Conservation (phyloP, 2,329 filamentous ascomycete genomes). For the Pseudogymnoascus sp. region DNA sequence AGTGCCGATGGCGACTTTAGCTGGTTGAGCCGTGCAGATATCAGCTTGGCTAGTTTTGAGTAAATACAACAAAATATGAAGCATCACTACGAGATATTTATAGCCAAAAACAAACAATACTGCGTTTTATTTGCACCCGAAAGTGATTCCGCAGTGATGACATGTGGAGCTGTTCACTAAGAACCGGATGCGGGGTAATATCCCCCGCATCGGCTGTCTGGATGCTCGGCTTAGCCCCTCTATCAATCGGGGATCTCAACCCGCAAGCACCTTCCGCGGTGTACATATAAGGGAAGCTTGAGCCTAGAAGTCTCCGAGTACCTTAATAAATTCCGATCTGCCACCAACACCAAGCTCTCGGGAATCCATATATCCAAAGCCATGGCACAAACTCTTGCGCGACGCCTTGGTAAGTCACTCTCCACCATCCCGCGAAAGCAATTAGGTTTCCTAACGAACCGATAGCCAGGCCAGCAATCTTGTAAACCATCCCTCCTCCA, state of each 20-base stretch:
- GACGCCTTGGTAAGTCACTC: conserved; percentile 14
- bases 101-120: neutral
- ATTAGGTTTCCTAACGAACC: neutral
- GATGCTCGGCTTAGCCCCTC: neutral
- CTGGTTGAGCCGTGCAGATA: conserved; percentile 37
- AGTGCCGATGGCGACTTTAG: conserved; percentile 39
- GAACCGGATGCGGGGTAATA: neutral
- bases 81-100: neutral
- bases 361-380: neutral
- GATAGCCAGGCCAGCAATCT: conserved; percentile 19
- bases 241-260: neutral
- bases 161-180: neutral
- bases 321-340: neutral
- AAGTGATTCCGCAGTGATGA: neutral
- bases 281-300: neutral
- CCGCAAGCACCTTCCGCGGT: neutral
- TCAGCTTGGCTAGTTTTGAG: neutral
- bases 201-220: conserved; percentile 2
- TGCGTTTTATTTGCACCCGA: neutral
- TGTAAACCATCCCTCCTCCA: conserved; percentile 11
- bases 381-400: conserved; percentile 9
- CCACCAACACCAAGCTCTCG: neutral
- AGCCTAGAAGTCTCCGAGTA: neutral
- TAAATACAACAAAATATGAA: neutral
- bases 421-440: neutral